A percentile compares a stretch with the other conserved stretches of the same genome.
phyloP scores from a whole-genome alignment of 352 stramenopile genomes.

The Phytophthora podocarpi region DNA sequence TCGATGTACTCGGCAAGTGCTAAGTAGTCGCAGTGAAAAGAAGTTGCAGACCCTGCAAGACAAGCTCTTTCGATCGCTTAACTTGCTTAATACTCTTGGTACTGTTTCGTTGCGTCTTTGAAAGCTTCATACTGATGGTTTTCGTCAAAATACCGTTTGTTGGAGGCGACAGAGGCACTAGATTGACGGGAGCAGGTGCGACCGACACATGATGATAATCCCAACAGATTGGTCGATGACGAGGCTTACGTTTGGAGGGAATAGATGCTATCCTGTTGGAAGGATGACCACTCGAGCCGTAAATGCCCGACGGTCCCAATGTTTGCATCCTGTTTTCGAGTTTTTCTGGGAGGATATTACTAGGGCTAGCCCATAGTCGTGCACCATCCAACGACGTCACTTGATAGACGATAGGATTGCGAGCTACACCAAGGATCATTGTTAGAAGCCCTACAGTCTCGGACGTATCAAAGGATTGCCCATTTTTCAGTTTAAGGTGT shows the following conservation, averaged over 20 bases:
- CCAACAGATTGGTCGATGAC: not conserved
- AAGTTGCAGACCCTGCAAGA: slow-evolving; percentile 33
- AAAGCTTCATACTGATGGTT: not conserved
- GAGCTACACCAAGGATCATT: slow-evolving; percentile 13
- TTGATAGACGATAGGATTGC: slow-evolving; percentile 12
- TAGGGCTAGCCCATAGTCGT: slow-evolving; percentile 14
- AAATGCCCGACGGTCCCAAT: slow-evolving; percentile 8
- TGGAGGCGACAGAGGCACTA: not conserved
- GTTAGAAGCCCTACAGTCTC: not conserved
- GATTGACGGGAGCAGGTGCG: slow-evolving; percentile 15
- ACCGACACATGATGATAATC: not conserved
- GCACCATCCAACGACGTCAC: not conserved
- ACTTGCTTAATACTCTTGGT: not conserved
- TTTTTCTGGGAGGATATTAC: slow-evolving; percentile 6
- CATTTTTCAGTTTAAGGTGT: not conserved
- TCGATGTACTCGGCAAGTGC: slow-evolving; percentile 47
- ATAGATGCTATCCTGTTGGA: slow-evolving; percentile 7
- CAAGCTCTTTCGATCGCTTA: slow-evolving; percentile 12
- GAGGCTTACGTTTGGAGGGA: not conserved
- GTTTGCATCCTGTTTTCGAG: slow-evolving; percentile 11
- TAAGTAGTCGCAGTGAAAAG: slow-evolving; percentile 43
- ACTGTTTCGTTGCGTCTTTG: not conserved
- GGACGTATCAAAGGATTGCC: not conserved
- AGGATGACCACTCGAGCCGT: slow-evolving; percentile 2
- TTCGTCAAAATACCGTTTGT: not conserved